Percentiles rank a stretch among this genome's conserved stretches.
These are phyloP conservation scores for Plasmodium berghei DNA, from an alignment of 169 alveolate genomes.

Conservation along the genomic window DNA sequence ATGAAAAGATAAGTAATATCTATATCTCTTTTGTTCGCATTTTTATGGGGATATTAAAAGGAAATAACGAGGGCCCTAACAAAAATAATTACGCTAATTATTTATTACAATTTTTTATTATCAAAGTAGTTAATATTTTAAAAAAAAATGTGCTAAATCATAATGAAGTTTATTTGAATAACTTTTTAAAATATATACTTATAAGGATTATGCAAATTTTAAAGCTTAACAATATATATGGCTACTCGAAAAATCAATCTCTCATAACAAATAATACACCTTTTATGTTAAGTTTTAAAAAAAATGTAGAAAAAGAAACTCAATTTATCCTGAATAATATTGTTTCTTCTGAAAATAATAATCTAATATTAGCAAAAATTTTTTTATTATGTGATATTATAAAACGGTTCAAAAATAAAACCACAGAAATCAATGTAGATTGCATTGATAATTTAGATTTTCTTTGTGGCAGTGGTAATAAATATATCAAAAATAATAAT, in stretches of 20 bases:
- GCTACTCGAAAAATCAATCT: not conserved
- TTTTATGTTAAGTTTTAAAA: not conserved
- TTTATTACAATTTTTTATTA: constrained; percentile 26
- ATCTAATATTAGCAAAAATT: constrained; percentile 22
- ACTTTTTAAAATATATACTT: constrained; percentile 16
- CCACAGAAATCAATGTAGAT: not conserved
- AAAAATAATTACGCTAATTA: constrained; percentile 1
- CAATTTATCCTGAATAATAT: not conserved
- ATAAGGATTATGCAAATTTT: constrained; percentile 4
- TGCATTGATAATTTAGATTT: not conserved
- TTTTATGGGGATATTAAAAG: constrained; percentile 33
- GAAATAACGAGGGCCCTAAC: not conserved
- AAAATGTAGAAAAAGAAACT: not conserved
- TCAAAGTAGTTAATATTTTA: constrained; percentile 38
- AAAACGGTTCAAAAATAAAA: not conserved
- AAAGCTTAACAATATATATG: not conserved
- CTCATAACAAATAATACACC: not conserved
- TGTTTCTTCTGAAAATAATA: not conserved
- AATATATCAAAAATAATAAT: not conserved
- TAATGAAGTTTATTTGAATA: constrained; percentile 2
- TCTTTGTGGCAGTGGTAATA: not conserved
- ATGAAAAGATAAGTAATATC: constrained; percentile 24
- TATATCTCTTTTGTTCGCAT: constrained; percentile 15
- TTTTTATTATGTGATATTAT: constrained; percentile 31
- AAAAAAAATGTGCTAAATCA: constrained; percentile 8